Evolutionary conservation across 2,329 filamentous ascomycete species (phyloP).

Genomic region (Kalmusia sp.): DNA sequence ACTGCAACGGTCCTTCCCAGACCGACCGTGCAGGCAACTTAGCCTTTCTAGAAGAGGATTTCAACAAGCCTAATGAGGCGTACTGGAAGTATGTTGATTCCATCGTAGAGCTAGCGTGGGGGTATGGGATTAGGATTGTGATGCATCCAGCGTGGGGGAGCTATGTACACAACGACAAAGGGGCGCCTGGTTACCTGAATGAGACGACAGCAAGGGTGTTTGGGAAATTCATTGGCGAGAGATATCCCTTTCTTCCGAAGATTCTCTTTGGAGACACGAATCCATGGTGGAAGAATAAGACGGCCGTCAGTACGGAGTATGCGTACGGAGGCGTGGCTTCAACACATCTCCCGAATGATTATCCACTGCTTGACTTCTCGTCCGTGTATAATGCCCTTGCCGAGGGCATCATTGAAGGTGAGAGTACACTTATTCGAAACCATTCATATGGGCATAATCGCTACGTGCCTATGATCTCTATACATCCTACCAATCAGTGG

Average conservation of each 20-base stretch:
- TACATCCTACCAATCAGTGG: neutral
- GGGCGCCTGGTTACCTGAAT: neutral
- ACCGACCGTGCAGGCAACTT: neutral
- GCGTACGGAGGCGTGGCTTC: neutral
- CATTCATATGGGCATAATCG: neutral
- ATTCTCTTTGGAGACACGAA: slow-evolving; percentile 1
- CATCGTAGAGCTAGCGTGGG: neutral
- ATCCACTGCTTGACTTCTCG: neutral
- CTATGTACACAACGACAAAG: neutral
- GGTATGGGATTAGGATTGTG: neutral
- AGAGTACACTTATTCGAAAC: neutral
- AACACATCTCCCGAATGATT: neutral
- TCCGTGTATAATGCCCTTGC: neutral
- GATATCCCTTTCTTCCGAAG: slow-evolving; percentile 1
- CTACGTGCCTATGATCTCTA: neutral
- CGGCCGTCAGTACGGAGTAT: neutral
- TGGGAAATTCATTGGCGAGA: neutral
- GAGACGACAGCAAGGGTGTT: neutral
- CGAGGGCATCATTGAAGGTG: neutral
- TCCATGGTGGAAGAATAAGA: slow-evolving; percentile 6
- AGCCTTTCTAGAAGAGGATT: neutral
- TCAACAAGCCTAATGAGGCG: neutral
- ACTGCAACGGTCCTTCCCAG: neutral
- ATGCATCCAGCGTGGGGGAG: neutral
- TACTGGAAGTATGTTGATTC: neutral